Evolutionary conservation across 257 asterid species (phyloP).

Genomic region (Solanum chaucha): DNA sequence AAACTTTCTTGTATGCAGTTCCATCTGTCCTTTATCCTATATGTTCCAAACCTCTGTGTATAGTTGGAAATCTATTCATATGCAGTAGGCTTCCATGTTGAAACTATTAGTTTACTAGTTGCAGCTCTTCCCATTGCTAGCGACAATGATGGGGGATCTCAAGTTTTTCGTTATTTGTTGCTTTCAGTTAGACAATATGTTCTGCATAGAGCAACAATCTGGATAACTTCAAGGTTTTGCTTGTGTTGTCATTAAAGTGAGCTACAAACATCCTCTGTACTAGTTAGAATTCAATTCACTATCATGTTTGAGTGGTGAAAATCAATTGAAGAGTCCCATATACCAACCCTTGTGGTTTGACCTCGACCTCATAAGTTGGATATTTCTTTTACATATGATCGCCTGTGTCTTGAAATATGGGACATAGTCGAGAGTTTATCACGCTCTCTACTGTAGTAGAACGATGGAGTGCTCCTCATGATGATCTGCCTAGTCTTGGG

Average conservation of each 20-base stretch:
- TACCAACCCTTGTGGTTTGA: not conserved
- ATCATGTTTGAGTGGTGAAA: not conserved
- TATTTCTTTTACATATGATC: too few species aligned
- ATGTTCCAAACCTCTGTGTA: not conserved
- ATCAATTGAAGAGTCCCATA: not conserved
- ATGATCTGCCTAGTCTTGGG: not conserved
- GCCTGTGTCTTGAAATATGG: not conserved
- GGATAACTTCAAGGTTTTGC: not conserved
- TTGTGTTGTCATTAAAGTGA: not conserved
- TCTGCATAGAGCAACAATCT: not conserved
- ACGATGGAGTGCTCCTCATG: not conserved
- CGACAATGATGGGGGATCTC: not conserved
- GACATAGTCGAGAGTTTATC: not conserved
- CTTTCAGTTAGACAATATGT: not conserved
- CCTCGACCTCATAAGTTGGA: not conserved
- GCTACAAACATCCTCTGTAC: not conserved
- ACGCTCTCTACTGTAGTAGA: not conserved
- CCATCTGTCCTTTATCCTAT: not conserved
- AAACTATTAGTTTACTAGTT: not conserved
- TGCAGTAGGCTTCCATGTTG: not conserved
- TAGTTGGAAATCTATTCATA: not conserved
- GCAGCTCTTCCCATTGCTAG: not conserved
- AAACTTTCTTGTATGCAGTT: not conserved
- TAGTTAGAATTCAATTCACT: too few species aligned
- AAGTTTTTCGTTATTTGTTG: not conserved